phyloP scores from a whole-genome alignment of 1,284 basidiomycete genomes.

The Exobasidium cylindrosporum region DNA sequence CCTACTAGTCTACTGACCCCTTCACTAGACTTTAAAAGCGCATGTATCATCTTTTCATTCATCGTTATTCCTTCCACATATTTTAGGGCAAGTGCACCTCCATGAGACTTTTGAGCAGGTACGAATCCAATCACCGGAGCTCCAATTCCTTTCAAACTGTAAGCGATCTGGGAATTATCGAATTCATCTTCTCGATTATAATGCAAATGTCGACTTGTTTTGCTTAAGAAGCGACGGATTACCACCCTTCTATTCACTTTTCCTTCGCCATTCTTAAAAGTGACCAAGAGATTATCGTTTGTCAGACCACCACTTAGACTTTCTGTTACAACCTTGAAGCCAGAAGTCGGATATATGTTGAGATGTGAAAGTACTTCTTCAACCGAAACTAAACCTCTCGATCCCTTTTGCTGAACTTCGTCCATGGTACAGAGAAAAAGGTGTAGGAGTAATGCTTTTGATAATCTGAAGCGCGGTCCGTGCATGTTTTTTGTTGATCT shows the following conservation, averaged over 20 bases:
- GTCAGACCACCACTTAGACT: slow-evolving; percentile 9
- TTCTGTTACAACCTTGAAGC: neutral
- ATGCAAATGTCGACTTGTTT: neutral
- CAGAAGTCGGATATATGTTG: neutral
- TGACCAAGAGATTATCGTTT: slow-evolving; percentile 5
- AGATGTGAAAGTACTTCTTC: neutral
- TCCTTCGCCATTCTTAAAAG: neutral
- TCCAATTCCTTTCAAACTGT: neutral
- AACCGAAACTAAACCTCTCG: neutral
- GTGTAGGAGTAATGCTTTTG: too few species aligned
- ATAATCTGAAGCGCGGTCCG: too few species aligned
- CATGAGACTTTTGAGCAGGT: neutral
- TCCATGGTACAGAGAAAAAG: too few species aligned
- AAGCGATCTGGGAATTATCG: neutral
- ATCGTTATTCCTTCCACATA: slow-evolving; percentile 2
- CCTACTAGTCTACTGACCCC: neutral
- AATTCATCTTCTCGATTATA: slow-evolving; percentile 4
- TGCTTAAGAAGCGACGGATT: neutral
- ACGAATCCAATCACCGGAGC: neutral
- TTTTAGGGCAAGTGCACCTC: slow-evolving; percentile 6
- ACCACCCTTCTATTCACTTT: neutral
- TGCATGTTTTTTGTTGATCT: too few species aligned
- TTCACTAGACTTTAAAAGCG: neutral
- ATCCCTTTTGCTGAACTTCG: too few species aligned
- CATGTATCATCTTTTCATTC: neutral